Conservation (phyloP, 78 protist species). For the Emiliania huxleyi region DNA sequence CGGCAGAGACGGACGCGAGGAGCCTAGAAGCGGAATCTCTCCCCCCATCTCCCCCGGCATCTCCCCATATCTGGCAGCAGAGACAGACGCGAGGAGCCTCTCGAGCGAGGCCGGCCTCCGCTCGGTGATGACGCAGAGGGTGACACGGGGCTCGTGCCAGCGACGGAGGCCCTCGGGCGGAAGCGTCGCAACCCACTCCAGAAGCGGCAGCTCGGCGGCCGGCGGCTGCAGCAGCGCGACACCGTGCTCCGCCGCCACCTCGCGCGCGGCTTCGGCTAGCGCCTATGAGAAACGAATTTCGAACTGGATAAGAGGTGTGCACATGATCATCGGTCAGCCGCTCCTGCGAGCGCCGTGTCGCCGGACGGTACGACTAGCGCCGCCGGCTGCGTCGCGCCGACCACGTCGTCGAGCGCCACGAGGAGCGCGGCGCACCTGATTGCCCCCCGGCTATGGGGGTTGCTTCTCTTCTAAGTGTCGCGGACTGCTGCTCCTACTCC, state of each 20-base stretch:
- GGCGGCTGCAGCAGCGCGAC: not conserved
- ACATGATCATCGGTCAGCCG: not conserved
- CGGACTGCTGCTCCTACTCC: too few species aligned
- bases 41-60: too few species aligned
- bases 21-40: too few species aligned
- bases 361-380: not conserved
- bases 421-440: not conserved
- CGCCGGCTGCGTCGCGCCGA: not conserved
- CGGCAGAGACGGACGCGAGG: not conserved
- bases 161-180: not conserved
- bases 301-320: too few species aligned
- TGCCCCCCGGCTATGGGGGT: not conserved
- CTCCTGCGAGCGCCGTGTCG: not conserved
- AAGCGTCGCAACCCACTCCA: not conserved
- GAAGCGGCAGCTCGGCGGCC: not conserved
- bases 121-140: not conserved
- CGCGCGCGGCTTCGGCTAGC: not conserved
- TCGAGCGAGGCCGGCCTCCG: not conserved
- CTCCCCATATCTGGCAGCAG: too few species aligned
- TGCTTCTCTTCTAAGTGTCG: too few species aligned
- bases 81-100: too few species aligned
- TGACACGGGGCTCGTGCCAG: not conserved
- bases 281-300: not conserved
- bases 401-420: not conserved
- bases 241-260: not conserved